Conservation (phyloP, 2,329 filamentous ascomycete genomes). For the Ilyonectria sp. region DNA sequence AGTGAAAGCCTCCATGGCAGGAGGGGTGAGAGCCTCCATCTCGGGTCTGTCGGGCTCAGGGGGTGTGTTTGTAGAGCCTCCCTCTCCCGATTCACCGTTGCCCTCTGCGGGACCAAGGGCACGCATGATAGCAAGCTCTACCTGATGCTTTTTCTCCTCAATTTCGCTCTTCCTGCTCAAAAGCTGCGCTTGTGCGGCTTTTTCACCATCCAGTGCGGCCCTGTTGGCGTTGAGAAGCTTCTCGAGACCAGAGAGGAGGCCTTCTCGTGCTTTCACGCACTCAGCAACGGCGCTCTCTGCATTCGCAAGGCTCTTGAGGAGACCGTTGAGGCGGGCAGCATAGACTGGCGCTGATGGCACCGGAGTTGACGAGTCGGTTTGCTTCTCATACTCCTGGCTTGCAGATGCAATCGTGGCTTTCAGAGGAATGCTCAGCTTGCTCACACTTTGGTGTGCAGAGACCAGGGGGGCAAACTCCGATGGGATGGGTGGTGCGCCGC, state of each 20-base stretch:
- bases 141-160: slow-evolving; percentile 87
- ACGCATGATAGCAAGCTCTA: slow-evolving; percentile 92
- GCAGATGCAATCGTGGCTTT: slow-evolving; percentile 79
- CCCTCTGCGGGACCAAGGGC: slow-evolving; percentile 77
- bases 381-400: slow-evolving; percentile 86
- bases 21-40: slow-evolving; percentile 90
- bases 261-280: slow-evolving; percentile 86
- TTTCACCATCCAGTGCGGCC: slow-evolving; percentile 78
- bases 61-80: slow-evolving; percentile 61
- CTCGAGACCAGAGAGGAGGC: slow-evolving; percentile 85
- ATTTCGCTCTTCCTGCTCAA: slow-evolving; percentile 78
- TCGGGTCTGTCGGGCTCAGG: slow-evolving; percentile 81
- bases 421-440: slow-evolving; percentile 79
- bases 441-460: slow-evolving; percentile 79
- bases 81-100: slow-evolving; percentile 63
- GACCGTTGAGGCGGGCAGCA: slow-evolving; percentile 87
- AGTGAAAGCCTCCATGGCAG: slow-evolving; percentile 66
- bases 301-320: slow-evolving; percentile 90
- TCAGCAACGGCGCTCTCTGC: slow-evolving; percentile 93
- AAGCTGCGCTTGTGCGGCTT: slow-evolving; percentile 75
- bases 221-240: slow-evolving; percentile 84
- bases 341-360: slow-evolving; percentile 90
- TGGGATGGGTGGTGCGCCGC: slow-evolving; percentile 72
- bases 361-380: slow-evolving; percentile 78
- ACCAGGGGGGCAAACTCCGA: slow-evolving; percentile 84